Conservation (phyloP, 352 stramenopile species). For the Phytophthora capsici region DNA sequence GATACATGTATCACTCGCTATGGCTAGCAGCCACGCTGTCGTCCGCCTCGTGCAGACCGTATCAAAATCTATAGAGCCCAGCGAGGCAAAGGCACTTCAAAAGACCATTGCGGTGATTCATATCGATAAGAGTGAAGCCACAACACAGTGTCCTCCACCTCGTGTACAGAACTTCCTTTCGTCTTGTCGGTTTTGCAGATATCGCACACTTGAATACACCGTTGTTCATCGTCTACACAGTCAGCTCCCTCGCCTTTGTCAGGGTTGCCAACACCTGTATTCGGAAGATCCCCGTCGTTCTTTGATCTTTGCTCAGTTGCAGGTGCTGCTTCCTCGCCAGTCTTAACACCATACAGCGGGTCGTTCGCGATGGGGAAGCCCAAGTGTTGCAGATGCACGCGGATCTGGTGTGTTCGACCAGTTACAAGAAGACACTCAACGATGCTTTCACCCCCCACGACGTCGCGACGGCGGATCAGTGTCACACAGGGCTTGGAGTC, state of each 20-base stretch:
- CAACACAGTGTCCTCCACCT: conserved; percentile 28
- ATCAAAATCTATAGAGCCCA: too few relatives aligned
- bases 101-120: conserved; percentile 41
- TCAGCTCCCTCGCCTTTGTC: not conserved
- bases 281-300: not conserved
- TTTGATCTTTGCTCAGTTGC: not conserved
- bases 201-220: conserved; percentile 31
- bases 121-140: conserved; percentile 70
- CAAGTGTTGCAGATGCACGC: conserved; percentile 92
- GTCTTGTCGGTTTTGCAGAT: conserved; percentile 10
- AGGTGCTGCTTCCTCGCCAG: not conserved
- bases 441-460: conserved; percentile 58
- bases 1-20: too few relatives aligned
- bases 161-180: not conserved
- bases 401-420: conserved; percentile 95
- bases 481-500: conserved; percentile 51
- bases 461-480: conserved; percentile 41
- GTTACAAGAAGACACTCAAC: conserved; percentile 92
- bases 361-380: conserved; percentile 94
- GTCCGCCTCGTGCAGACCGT: too few relatives aligned
- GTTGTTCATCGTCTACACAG: conserved; percentile 23
- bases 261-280: too few relatives aligned
- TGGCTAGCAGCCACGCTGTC: too few relatives aligned
- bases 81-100: conserved; percentile 47
- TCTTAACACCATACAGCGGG: conserved; percentile 86